These are phyloP conservation scores for Microsporum audouinii DNA, from an alignment of 2,329 filamentous ascomycete genomes.

Conservation along the genomic window DNA sequence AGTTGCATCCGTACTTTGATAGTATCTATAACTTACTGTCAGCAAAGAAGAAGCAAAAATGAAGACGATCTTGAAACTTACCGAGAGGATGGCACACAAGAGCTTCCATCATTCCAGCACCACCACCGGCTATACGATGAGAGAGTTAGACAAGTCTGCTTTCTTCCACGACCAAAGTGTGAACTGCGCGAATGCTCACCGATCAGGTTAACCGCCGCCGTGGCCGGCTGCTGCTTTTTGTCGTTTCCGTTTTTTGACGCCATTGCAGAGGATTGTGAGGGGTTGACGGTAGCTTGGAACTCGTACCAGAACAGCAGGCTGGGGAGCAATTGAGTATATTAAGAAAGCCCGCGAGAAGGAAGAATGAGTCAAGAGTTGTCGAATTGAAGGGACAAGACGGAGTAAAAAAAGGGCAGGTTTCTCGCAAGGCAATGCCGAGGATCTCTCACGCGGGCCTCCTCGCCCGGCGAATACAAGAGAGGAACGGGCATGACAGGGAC, in stretches of 20 bases:
- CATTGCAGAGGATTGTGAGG: neutral
- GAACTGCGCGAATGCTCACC: conserved; percentile 45
- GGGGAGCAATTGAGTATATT: neutral
- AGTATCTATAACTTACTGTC: conserved; percentile 51
- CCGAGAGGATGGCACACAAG: conserved; percentile 88
- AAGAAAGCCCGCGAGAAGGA: neutral
- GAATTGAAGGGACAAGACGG: neutral
- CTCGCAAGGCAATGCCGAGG: conserved; percentile 1
- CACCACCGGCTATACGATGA: conserved; percentile 64
- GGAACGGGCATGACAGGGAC: conserved; percentile 1
- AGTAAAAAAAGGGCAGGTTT: neutral
- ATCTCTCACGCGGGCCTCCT: neutral
- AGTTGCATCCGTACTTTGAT: conserved; percentile 99
- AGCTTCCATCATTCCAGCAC: conserved; percentile 98
- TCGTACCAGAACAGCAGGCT: neutral
- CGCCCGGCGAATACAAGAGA: neutral
- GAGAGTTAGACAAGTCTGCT: conserved; percentile 14
- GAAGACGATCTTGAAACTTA: conserved; percentile 33
- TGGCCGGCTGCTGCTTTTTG: conserved; percentile 57
- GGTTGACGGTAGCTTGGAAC: neutral
- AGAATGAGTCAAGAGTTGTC: neutral
- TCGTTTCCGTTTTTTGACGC: conserved; percentile 11
- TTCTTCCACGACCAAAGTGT: conserved; percentile 4
- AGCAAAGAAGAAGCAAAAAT: conserved; percentile 7
- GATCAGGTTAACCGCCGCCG: conserved; percentile 80